phyloP scores from a whole-genome alignment of 345 rosid species.

The Combretum micranthum region DNA sequence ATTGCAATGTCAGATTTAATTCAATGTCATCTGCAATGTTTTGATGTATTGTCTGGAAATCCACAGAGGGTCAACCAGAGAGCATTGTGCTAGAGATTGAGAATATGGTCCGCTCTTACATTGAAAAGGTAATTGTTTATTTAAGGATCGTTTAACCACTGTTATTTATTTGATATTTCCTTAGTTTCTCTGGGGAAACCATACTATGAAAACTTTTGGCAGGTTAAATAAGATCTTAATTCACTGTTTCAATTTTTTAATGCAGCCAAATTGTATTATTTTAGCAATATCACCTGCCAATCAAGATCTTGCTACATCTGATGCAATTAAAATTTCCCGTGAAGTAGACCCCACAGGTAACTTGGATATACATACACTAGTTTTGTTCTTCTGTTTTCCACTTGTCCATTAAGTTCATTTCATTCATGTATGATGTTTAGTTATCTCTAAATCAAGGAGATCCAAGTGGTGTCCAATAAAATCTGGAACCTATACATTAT shows the following conservation, averaged over 20 bases:
- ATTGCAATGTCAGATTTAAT: neutral
- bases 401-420: neutral
- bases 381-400: neutral
- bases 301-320: constrained; percentile 99
- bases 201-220: neutral
- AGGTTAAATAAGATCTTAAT: neutral
- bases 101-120: constrained; percentile 93
- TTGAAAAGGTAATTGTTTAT: constrained; percentile 72
- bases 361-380: neutral
- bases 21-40: neutral
- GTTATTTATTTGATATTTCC: neutral
- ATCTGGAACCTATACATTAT: too few species aligned
- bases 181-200: too few species aligned
- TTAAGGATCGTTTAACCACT: neutral
- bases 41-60: constrained; percentile 12
- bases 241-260: constrained; percentile 11
- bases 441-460: too few species aligned
- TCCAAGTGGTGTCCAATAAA: too few species aligned
- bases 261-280: constrained; percentile 94
- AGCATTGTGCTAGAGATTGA: constrained; percentile 91
- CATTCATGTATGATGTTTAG: too few species aligned
- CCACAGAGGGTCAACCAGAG: constrained; percentile 95
- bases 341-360: constrained; percentile 98
- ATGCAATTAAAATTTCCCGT: constrained; percentile 96
- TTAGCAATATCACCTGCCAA: constrained; percentile 99